A percentile compares a stretch with the other conserved stretches of the same genome.
Evolutionary conservation across 441 rosid genomes (phyloP).

Genomic region (Jatropha multifida): DNA sequence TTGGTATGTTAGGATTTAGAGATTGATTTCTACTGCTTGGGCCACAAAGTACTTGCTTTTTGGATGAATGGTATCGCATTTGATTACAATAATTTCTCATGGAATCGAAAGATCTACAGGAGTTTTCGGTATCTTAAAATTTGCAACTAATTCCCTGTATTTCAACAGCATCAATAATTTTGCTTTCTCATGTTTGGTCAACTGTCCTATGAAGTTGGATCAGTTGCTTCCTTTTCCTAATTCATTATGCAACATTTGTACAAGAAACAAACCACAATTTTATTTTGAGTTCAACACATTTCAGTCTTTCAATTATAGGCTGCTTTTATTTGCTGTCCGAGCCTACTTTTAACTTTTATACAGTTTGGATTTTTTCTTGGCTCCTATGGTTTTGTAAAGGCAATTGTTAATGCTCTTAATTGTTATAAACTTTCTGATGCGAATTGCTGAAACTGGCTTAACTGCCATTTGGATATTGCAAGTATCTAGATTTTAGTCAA

Average conservation of each 20-base stretch:
- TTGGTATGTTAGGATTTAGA: neutral
- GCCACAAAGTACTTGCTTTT: neutral
- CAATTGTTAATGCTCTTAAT: neutral
- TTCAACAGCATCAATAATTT: neutral
- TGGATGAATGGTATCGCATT: neutral
- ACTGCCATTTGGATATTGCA: neutral
- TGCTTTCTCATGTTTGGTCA: neutral
- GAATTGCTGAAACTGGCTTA: neutral
- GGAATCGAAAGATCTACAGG: neutral
- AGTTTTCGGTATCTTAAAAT: neutral
- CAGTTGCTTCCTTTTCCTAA: neutral
- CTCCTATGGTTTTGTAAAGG: neutral
- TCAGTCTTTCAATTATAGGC: neutral
- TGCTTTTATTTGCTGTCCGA: neutral
- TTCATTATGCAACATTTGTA: neutral
- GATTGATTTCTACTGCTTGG: neutral
- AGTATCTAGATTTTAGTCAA: neutral
- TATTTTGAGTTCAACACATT: neutral
- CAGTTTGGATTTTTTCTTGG: neutral
- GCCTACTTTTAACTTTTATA: neutral
- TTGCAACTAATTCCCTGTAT: neutral
- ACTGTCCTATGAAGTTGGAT: neutral
- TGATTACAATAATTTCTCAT: neutral
- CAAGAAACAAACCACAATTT: neutral
- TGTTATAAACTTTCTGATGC: neutral